Base-by-base conservation (phyloP, 1,284 basidiomycete genomes). In the Marasmius oreades region DNA sequence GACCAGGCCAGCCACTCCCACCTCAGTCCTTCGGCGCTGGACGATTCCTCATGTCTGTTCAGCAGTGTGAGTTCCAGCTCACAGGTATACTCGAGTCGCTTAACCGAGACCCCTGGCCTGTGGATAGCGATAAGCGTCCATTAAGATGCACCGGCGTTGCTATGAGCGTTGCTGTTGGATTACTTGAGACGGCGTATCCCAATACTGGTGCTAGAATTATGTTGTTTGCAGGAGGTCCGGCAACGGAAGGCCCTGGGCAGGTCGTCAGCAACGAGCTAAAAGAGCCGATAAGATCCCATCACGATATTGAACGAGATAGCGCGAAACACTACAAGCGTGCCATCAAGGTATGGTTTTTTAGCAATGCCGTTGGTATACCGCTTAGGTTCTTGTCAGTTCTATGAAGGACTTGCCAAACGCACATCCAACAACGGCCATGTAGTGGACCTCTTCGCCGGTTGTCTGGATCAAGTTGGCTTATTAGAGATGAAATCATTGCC, bases 261-360 rank as follows among this genome's bases (percentile, higher is more conserved):
- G 96, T 98, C 39, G 97, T 99, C 57, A 90, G 84, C 70, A 93
- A 94, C 65, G 96, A 99, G 75, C 80, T 99, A 50, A 92, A 94
- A 72, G 96, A 99, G 71, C 94, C 96, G 2, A 98, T 99, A 64
- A 90, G 97, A 57, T 98, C 95, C 2, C 97, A 99, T 73, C 96
- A 99, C 77, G 96, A 99, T 70, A 99, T 99, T 68, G 97, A 99
- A 69, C 84, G 95, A 52, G 97, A 99, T 73, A 92, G 88, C 65
- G 95, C 92, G 51, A 98, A 97, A 74, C 95, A 98, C 73, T 99
- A 90, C 77, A 99, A 99, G 79, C 90, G 95, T 53, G 95, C 97
- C 22, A 86, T 86, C 65, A 98, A 98, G 85, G 93, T 93, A 59
- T 47, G 77, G 63, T 6, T 52, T 20, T 3, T 55, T 51, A 55